These are phyloP conservation scores for Fusarium fujikuroi DNA, from an alignment of 2,329 filamentous ascomycete genomes.

Conservation along the genomic window DNA sequence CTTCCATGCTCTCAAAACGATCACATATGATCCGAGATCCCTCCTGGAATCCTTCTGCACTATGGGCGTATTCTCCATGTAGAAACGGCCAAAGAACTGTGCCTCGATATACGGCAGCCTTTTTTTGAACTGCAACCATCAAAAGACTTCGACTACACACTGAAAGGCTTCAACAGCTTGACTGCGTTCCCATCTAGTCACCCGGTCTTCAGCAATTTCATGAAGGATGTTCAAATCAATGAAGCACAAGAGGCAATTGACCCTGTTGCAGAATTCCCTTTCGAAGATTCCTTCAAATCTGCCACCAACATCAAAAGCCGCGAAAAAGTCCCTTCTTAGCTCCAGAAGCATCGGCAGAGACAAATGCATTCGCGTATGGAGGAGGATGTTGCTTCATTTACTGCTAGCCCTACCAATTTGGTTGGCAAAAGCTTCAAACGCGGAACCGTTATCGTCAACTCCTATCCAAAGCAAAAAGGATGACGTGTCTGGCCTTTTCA, in stretches of 20 bases:
- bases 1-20: slow-evolving; percentile 27
- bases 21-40: slow-evolving; percentile 4
- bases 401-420: slow-evolving; percentile 74
- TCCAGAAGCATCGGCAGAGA: slow-evolving; percentile 64
- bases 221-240: slow-evolving; percentile 55
- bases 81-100: neutral
- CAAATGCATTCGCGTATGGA: slow-evolving; percentile 62
- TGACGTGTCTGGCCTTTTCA: neutral
- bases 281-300: slow-evolving; percentile 64
- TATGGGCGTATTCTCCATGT: neutral
- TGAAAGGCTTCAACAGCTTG: slow-evolving; percentile 6
- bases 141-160: neutral
- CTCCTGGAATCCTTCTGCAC: slow-evolving; percentile 4
- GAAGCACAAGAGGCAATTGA: slow-evolving; percentile 43
- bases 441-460: slow-evolving; percentile 67
- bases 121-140: neutral
- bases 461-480: neutral
- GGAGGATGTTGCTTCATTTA: slow-evolving; percentile 72
- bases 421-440: slow-evolving; percentile 71
- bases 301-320: slow-evolving; percentile 55
- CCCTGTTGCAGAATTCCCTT: slow-evolving; percentile 49
- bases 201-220: slow-evolving; percentile 56
- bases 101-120: neutral
- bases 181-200: slow-evolving; percentile 60
- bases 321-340: slow-evolving; percentile 35